Base-by-base conservation (phyloP, 768 basidiomycete species). In the Mycena polygramma region DNA sequence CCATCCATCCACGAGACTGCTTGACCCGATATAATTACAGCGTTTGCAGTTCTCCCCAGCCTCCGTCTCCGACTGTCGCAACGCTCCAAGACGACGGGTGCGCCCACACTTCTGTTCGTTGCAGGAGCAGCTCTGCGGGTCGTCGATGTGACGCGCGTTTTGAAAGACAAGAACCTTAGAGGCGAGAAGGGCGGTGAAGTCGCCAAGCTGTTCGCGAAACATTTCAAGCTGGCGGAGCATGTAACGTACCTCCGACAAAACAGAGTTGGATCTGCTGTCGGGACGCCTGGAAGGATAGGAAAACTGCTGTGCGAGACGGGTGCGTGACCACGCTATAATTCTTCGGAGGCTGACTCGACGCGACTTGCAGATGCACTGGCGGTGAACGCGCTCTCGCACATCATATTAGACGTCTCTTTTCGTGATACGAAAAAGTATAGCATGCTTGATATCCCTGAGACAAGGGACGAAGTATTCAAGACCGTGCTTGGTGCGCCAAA, bases 131-230 rank as follows among this genome's bases (percentile, higher is more conserved):
- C 97, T 6, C 85, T 98, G 43, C 89, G 97, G 59, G 96, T 96
- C n/a, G 92, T 91, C 59, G 95, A 98, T 79, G 88, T 96, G 22
- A 92, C 94, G 45, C 85, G 95, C 68, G 83, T 89, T 61, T 84
- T 96, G 63, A 91, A 88, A 79, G 87, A 91, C 80, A 90, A 87
- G 80, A 88, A 81, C 71, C 84, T 94, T 60, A 84, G 90, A 64
- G 92, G 93, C 43, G 91, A 94, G 26, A 96, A 95, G 77, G 91
- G 94, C 64, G 95, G 94, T 14, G 95, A 97, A 73, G 92, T 98
- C 39, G 96, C 94, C 24, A 98, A 98, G 80, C 88, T 99, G 35
- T 99, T 99, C 75, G 95, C 97, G 37, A 96, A 92, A 80, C 97
- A 99, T 78, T 91, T 97, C 82, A 98, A 97, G 81, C 84, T 97